Evolutionary conservation across 106 monocot species (phyloP).

Genomic region (Dioscorea zingiberensis): DNA sequence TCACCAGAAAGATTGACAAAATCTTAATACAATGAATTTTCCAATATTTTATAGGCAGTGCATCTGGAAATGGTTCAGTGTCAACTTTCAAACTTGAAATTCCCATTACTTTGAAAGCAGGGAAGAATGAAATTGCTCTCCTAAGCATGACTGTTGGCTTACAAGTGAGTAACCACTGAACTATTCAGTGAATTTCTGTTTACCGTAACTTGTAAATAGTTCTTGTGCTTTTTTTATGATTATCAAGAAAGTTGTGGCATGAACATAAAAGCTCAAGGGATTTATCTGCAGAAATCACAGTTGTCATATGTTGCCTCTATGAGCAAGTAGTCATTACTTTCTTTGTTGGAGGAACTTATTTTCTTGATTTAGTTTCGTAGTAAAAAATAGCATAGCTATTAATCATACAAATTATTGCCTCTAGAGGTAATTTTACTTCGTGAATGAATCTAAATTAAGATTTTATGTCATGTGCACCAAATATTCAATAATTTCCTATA

Average conservation of each 20-base stretch:
- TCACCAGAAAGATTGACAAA: too few relatives aligned
- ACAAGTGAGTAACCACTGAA: slow-evolving; percentile 46
- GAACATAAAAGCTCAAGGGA: background rate
- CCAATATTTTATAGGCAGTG: slow-evolving; percentile 38
- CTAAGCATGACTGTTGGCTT: slow-evolving; percentile 97
- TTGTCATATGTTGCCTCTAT: background rate
- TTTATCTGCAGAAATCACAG: too few relatives aligned
- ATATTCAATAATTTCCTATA: too few relatives aligned
- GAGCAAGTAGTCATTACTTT: background rate
- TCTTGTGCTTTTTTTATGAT: background rate
- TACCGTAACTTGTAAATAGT: background rate
- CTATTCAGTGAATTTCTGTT: background rate
- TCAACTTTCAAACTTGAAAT: slow-evolving; percentile 51
- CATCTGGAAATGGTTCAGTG: slow-evolving; percentile 57
- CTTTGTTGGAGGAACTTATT: background rate
- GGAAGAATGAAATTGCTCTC: slow-evolving; percentile 78
- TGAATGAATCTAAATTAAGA: too few relatives aligned
- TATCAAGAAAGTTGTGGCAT: background rate
- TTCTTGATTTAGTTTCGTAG: background rate
- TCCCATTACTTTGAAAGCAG: slow-evolving; percentile 52
- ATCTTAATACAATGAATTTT: too few relatives aligned
- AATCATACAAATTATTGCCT: too few relatives aligned
- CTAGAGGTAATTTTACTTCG: too few relatives aligned
- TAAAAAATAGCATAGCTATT: too few relatives aligned
- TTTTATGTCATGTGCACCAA: too few relatives aligned